Evolutionary conservation across 306 rosid genomes (phyloP).

Genomic region (Boehmeria nivea): DNA sequence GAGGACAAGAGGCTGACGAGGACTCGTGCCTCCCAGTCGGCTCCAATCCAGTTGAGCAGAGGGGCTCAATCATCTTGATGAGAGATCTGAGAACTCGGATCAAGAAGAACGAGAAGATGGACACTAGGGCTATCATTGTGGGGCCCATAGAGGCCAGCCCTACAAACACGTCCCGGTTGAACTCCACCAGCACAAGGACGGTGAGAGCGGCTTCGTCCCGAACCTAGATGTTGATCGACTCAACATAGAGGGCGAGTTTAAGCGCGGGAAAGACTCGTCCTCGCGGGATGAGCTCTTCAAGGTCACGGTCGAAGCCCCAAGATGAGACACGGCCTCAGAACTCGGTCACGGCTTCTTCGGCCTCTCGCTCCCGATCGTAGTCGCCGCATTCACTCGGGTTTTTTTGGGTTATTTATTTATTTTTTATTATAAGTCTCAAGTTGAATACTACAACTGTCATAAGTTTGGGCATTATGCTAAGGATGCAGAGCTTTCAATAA

Average conservation of each 20-base stretch:
- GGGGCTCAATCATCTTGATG: conserved; percentile 39
- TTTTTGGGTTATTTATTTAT: no score
- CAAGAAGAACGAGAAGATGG: conserved; percentile 32
- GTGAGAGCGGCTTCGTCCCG: conserved; percentile 40
- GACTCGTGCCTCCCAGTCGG: conserved; percentile 32
- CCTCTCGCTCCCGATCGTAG: no score
- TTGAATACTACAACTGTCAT: no score
- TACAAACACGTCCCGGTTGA: conserved; percentile 62
- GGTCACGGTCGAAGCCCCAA: conserved; percentile 22
- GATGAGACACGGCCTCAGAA: conserved; percentile 10
- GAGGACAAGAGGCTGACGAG: conserved; percentile 30
- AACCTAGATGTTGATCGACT: conserved; percentile 27
- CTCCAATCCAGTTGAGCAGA: conserved; percentile 53
- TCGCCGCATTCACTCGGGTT: neutral
- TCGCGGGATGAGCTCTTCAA: conserved; percentile 18
- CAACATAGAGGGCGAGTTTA: conserved; percentile 18
- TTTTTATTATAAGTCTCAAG: no score
- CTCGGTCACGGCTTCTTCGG: conserved; percentile 3
- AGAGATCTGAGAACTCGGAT: conserved; percentile 37
- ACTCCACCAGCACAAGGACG: conserved; percentile 39
- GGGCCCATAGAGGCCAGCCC: conserved; percentile 75
- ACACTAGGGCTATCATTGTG: conserved; percentile 28
- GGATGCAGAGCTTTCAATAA: no score
- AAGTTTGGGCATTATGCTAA: no score
- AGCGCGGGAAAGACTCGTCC: conserved; percentile 18